A percentile compares a stretch with the other conserved stretches of the same genome.
phyloP scores from a whole-genome alignment of 2,329 filamentous ascomycete species.

The Grosmannia penicillata region DNA sequence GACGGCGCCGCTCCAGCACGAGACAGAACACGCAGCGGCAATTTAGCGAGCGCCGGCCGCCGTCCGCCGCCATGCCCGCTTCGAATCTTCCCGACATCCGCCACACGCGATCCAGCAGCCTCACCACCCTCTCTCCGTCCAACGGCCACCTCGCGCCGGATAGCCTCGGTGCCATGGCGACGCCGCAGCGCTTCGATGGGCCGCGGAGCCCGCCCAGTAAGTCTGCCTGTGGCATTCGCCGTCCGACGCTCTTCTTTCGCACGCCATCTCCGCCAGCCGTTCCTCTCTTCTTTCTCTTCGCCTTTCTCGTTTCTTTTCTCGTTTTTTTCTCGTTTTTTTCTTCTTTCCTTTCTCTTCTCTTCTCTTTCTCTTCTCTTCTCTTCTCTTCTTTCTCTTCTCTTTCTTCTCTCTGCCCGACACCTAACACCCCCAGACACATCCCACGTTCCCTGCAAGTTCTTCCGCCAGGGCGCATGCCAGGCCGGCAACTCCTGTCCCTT shows the following conservation, averaged over 20 bases:
- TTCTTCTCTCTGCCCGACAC: not conserved
- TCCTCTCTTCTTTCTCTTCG: not conserved
- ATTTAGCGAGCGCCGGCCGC: not conserved
- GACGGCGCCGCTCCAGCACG: not conserved
- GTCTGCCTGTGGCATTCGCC: constrained; percentile 14
- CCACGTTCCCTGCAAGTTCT: constrained; percentile 99
- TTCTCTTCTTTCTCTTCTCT: not conserved
- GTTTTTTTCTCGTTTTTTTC: not conserved
- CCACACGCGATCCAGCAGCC: constrained; percentile 42
- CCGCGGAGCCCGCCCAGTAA: constrained; percentile 49
- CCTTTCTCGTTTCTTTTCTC: not conserved
- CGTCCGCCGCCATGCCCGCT: constrained; percentile 12
- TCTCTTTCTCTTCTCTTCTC: not conserved
- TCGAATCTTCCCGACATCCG: constrained; percentile 15
- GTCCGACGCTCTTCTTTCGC: not conserved
- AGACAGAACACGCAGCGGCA: too few species aligned
- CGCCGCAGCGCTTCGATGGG: constrained; percentile 35
- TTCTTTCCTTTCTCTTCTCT: not conserved
- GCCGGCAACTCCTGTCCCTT: constrained; percentile 93
- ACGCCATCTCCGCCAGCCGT: not conserved
- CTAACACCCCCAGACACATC: constrained; percentile 60
- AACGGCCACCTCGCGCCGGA: constrained; percentile 13
- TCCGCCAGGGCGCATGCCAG: constrained; percentile 88
- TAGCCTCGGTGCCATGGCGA: constrained; percentile 21
- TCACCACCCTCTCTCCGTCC: constrained; percentile 29